phyloP scores from a whole-genome alignment of 1,139 yeast genomes.

The Geotrichum bryndzae region DNA sequence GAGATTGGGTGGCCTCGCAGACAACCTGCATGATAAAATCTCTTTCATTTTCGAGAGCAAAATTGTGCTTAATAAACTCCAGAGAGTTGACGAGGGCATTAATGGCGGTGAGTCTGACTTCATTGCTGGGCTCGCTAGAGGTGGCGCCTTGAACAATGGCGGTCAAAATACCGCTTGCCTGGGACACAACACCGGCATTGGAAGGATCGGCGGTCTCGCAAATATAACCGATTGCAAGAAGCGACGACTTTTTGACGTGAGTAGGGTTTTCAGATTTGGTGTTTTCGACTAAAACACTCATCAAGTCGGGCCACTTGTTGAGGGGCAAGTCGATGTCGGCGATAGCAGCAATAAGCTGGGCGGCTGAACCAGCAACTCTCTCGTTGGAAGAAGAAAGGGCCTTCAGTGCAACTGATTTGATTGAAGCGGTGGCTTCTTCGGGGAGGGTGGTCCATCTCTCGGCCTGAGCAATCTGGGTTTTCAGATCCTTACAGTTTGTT shows the following conservation, averaged over 20 bases:
- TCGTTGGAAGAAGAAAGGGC: slow-evolving; percentile 64
- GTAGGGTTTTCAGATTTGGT: slow-evolving; percentile 74
- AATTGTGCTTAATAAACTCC: slow-evolving; percentile 81
- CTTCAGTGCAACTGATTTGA: slow-evolving; percentile 52
- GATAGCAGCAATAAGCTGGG: slow-evolving; percentile 92
- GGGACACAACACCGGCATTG: slow-evolving; percentile 71
- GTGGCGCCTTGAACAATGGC: slow-evolving; percentile 97
- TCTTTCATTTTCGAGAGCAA: slow-evolving; percentile 89
- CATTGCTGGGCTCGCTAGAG: slow-evolving; percentile 62
- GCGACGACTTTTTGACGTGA: slow-evolving; percentile 76
- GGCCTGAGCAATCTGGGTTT: slow-evolving; percentile 29
- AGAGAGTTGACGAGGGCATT: slow-evolving; percentile 87
- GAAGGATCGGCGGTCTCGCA: slow-evolving; percentile 91
- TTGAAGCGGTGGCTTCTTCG: slow-evolving; percentile 48
- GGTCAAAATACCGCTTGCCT: slow-evolving; percentile 86
- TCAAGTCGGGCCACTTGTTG: slow-evolving; percentile 81
- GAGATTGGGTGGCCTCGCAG: slow-evolving; percentile 94
- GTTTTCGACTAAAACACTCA: slow-evolving; percentile 75
- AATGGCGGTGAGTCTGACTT: slow-evolving; percentile 83
- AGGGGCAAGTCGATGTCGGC: slow-evolving; percentile 91
- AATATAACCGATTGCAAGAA: slow-evolving; percentile 87
- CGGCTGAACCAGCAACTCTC: slow-evolving; percentile 81
- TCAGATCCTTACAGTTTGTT: slow-evolving; percentile 32
- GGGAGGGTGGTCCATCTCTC: slow-evolving; percentile 59
- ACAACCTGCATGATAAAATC: slow-evolving; percentile 97